phyloP scores from a whole-genome alignment of 805 yeast genomes.

The Groenewaldozyma tartarivorans region DNA sequence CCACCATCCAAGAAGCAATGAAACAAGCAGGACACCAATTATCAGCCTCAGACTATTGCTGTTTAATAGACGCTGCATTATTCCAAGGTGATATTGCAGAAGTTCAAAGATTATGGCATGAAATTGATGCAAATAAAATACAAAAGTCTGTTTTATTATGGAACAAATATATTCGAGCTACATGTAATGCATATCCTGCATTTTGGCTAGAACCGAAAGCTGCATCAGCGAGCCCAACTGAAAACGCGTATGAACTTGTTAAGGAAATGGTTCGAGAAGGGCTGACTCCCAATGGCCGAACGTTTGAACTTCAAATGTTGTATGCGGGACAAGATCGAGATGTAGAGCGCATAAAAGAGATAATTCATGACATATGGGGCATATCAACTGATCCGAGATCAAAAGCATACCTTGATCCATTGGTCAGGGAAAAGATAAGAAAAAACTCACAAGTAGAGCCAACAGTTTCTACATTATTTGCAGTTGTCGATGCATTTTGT shows the following conservation, averaged over 20 bases:
- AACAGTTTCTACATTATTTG: constrained; percentile 14
- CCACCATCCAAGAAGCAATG: constrained; percentile 12
- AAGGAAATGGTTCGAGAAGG: constrained; percentile 23
- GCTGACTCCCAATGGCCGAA: constrained; percentile 22
- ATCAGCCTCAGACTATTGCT: constrained; percentile 18
- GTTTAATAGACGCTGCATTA: constrained; percentile 21
- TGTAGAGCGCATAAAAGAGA: constrained; percentile 14
- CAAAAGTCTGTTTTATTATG: constrained; percentile 21
- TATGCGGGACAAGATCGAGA: constrained; percentile 23
- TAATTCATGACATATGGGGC: constrained; percentile 24
- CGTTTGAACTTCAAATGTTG: constrained; percentile 25
- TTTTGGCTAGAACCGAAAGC: constrained; percentile 17
- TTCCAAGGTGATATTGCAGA: constrained; percentile 15
- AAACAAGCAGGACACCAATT: constrained; percentile 9
- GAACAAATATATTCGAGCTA: constrained; percentile 27
- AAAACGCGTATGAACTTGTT: constrained; percentile 18
- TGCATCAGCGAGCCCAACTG: constrained; percentile 8
- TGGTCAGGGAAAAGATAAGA: background rate
- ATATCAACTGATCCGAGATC: constrained; percentile 5
- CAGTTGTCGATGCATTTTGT: constrained; percentile 21
- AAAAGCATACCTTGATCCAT: background rate
- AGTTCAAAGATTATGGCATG: constrained; percentile 22
- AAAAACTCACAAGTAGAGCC: constrained; percentile 15
- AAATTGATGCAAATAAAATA: constrained; percentile 14
- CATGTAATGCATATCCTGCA: constrained; percentile 21